These are phyloP conservation scores for Cicer cuneatum DNA, from an alignment of 306 rosid species.

Conservation along the genomic window DNA sequence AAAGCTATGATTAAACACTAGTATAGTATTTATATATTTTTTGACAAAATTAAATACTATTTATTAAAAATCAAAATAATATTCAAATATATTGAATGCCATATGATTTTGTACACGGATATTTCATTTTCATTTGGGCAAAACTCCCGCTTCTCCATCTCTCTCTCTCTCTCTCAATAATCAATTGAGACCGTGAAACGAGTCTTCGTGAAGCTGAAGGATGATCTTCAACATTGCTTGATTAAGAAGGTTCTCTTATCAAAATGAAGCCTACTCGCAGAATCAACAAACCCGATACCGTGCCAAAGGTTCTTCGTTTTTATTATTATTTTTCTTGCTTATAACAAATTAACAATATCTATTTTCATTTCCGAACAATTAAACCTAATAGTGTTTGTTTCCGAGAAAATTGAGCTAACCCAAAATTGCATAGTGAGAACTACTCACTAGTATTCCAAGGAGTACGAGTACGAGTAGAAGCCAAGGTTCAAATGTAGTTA, in stretches of 20 bases:
- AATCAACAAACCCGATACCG: conserved; percentile 50
- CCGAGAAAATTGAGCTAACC: too few species aligned
- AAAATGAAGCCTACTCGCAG: conserved; percentile 60
- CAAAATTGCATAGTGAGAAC: too few species aligned
- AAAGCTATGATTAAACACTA: too few species aligned
- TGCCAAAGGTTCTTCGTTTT: conserved; percentile 50
- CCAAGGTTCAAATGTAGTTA: too few species aligned
- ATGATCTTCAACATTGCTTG: conserved; percentile 2
- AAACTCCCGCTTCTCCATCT: conserved; percentile 43
- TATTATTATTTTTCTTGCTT: not conserved
- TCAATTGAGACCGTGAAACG: conserved; percentile 12
- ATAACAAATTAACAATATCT: not conserved
- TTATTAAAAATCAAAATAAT: too few species aligned
- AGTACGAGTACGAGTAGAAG: too few species aligned
- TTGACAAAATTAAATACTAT: too few species aligned
- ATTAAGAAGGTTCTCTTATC: not conserved
- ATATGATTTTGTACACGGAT: too few species aligned
- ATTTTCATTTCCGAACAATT: not conserved
- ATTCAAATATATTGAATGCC: too few species aligned
- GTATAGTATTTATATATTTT: too few species aligned
- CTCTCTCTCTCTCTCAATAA: conserved; percentile 17
- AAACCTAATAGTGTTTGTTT: conserved; percentile 16
- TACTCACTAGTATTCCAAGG: too few species aligned
- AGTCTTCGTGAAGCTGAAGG: conserved; percentile 12
- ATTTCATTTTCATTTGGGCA: conserved; percentile 20